phyloP scores from a whole-genome alignment of 164 flowering plant genomes.

The Tinospora cordifolia region DNA sequence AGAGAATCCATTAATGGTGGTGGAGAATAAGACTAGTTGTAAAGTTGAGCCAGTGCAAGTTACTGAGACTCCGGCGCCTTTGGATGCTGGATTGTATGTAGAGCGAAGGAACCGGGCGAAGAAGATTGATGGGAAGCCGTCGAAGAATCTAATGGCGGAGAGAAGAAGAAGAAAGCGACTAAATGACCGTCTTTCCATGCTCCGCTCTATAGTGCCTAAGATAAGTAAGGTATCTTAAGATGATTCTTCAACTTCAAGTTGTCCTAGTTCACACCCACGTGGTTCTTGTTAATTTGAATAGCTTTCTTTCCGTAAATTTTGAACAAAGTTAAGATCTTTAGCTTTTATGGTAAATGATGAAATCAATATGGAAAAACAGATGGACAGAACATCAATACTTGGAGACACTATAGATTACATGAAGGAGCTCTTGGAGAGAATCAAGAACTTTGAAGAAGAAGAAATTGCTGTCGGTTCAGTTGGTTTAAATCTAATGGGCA shows the following conservation, averaged over 20 bases:
- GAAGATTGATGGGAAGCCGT: constrained; percentile 71
- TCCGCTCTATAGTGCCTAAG: constrained; percentile 87
- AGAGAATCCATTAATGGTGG: constrained; percentile 19
- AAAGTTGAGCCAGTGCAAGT: constrained; percentile 29
- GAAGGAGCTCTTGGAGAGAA: constrained; percentile 75
- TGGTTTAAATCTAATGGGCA: constrained; percentile 31
- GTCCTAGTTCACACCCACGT: not conserved
- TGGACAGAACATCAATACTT: constrained; percentile 92
- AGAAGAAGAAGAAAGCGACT: constrained; percentile 77
- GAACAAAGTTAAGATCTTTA: not conserved
- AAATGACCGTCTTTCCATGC: constrained; percentile 92
- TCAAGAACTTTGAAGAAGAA: constrained; percentile 52
- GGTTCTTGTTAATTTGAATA: constrained; percentile 2
- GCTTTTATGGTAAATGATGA: not conserved
- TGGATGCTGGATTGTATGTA: constrained; percentile 19
- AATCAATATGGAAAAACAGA: constrained; percentile 29
- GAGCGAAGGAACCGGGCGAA: constrained; percentile 38
- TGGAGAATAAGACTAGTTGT: constrained; percentile 15
- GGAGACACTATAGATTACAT: constrained; percentile 90
- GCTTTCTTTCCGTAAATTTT: not conserved
- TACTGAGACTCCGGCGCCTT: constrained; percentile 14
- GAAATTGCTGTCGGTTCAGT: constrained; percentile 37
- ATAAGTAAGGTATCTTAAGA: constrained; percentile 70
- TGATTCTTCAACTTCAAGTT: not conserved
- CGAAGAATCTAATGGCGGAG: constrained; percentile 97